Conservation (phyloP, 139 green algal species). For the Auxenochlorella pyrenoidosa region DNA sequence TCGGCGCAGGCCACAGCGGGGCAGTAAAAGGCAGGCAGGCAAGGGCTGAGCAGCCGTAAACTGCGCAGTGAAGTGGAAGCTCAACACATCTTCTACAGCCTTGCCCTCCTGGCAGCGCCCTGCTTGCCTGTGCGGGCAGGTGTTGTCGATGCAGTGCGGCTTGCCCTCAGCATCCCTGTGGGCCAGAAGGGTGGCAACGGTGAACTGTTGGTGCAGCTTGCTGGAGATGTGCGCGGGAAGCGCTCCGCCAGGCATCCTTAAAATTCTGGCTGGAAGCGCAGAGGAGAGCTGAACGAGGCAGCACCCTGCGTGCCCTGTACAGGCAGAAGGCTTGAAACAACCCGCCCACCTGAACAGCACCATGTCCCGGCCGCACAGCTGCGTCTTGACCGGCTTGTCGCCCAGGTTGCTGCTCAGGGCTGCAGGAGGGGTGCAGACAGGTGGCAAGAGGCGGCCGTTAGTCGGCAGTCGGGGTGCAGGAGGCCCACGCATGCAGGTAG, state of each 20-base stretch:
- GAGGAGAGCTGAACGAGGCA: too few relatives aligned
- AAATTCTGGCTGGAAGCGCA: too few relatives aligned
- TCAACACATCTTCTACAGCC: too few relatives aligned
- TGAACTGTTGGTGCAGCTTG: too few relatives aligned
- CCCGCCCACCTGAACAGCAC: conserved; percentile 73
- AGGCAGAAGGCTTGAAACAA: too few relatives aligned
- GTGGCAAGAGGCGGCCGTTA: background rate
- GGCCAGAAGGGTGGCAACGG: background rate
- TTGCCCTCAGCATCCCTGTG: conserved; percentile 41
- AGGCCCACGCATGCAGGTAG: too few relatives aligned
- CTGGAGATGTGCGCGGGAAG: too few relatives aligned
- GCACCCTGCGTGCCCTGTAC: too few relatives aligned
- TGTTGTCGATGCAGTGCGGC: conserved; percentile 75
- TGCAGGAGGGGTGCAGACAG: conserved; percentile 16
- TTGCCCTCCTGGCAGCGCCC: background rate
- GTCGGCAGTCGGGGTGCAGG: background rate
- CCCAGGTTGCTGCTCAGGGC: conserved; percentile 67
- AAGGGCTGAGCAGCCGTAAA: too few relatives aligned
- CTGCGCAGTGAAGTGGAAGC: too few relatives aligned
- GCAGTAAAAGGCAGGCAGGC: background rate
- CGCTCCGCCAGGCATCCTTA: too few relatives aligned
- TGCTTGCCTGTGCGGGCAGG: conserved; percentile 75
- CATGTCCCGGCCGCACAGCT: conserved; percentile 78
- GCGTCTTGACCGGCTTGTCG: conserved; percentile 67
- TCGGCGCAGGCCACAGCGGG: background rate